Base-by-base conservation (phyloP, 2,329 filamentous ascomycete genomes). In the Salinomyces thailandicus region DNA sequence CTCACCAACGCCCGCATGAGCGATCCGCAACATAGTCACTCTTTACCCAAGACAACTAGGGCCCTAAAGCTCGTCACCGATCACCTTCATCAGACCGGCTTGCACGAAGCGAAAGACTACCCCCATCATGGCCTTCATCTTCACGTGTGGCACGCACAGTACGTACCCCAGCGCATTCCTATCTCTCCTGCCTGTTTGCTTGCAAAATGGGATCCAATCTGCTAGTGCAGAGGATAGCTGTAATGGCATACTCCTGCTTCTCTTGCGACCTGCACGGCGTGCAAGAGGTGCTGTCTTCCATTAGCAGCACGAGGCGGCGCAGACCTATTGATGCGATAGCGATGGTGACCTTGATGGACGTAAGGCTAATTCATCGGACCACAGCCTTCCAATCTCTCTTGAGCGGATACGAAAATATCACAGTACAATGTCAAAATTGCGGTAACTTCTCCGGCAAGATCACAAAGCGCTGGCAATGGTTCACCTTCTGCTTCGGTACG, bases 351-450 rank as follows among this genome's bases (percentile, higher is more conserved):
- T 20, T 13, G 20, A 19, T 30, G 12, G 17, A 33, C 37, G 34
- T 33, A 31, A 31, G n/a, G 22, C 19, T 37, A 12, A 15, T 5
- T 9, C 15, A 30, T n/a, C 14, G 14, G 11, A 9, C 33, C 18
- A 32, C 41, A 66, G 66, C 65, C 31, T 72, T 72, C 58, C 58
- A 60, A 9, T 63, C 57, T 5, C 45, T 55, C 16, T 58, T 71
- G 36, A 46, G 52, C 31, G 67, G 65, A 45, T 66, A 67, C 47
- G 68, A 71, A 45, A 59, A 68, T 52, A 59, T 71, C 36, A 66
- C 61, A 5, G 63, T 66, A 1, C 64, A 66, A 53, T 72, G 69
- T 46, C 65, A 67, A 47, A 69, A 70, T 53, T 72, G 69, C 52
- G 66, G 67, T 28, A 72, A 71, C 52, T 60, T 60, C 40, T 53